Evolutionary conservation across 805 yeast species (phyloP), one percentile per base, ranked within the genome.

Genomic region (Ogataea polymorpha): DNA sequence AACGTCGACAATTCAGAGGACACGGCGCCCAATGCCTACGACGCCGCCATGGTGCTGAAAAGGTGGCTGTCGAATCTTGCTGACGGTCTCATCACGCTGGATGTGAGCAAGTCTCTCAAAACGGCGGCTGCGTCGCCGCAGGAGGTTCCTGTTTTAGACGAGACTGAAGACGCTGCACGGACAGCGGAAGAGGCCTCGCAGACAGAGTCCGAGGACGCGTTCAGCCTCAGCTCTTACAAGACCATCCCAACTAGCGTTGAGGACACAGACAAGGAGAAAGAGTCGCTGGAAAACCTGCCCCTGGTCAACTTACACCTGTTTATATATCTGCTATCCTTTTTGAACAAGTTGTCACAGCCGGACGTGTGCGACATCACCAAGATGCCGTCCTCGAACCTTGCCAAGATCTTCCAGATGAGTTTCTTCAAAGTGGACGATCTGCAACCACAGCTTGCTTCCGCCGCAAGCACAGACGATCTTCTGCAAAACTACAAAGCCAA

Each of bases 351-450:
- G 8, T 37, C 55, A 7, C 33, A 41, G 17, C 57, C 56, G 3
- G 49, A 51, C 10, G 37, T 53, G 6, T 57, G 54, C 18, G 41
- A 48, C 16, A 50, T 53, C 24, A 67, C 71, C 12, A 63, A 62
- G 45, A 67, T 67, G 72, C 53, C 62, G 16, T 41, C 67, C 3
- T 51, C 54, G 13, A 67, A 66, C 39, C 37, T 67, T 24, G 57
- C 70, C 6, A 67, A 66, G 39, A 61, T 67, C 39, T 65, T 67
- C 46, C 72, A 67, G 46, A 52, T 65, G 15, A 56, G 62, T 37
- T 56, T 66, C 15, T 67, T 67, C 46, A 62, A 61, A 32, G 53
- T 55, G 32, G 62, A 61, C 36, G 65, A 61, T 38, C 48, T 45
- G 18, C 50, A 48, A 23, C 55, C 53, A 11, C 39, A 48, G 39